phyloP scores from a whole-genome alignment of 345 rosid species.

The Litchi chinensis region DNA sequence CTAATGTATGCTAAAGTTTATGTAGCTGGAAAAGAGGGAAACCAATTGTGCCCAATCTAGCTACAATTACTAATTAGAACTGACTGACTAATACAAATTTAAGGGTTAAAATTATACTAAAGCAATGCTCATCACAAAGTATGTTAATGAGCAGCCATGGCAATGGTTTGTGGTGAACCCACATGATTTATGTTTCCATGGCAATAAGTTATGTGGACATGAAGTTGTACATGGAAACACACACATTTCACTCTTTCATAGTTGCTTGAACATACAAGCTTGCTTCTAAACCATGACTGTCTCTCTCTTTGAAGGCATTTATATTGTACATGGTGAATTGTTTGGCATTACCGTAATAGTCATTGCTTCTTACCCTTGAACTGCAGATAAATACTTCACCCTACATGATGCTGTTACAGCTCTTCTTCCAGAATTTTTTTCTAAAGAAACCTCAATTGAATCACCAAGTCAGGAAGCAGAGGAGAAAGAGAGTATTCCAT shows the following conservation, averaged over 20 bases:
- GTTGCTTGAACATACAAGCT: too few species aligned
- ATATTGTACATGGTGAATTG: neutral
- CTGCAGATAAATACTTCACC: conserved; percentile 72
- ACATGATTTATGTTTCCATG: too few species aligned
- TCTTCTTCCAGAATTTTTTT: conserved; percentile 60
- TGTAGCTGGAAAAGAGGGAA: neutral
- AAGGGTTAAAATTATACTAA: too few species aligned
- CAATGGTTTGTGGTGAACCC: too few species aligned
- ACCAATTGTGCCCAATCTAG: neutral
- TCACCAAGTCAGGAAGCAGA: conserved; percentile 30
- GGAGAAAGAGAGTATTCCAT: conserved; percentile 27
- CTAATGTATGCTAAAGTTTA: neutral
- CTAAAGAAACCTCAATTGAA: conserved; percentile 26
- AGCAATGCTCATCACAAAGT: too few species aligned
- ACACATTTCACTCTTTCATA: too few species aligned
- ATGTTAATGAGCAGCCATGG: too few species aligned
- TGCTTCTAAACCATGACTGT: neutral
- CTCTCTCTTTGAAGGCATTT: neutral
- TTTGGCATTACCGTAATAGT: neutral
- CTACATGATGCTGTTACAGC: conserved; percentile 59
- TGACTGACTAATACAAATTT: too few species aligned
- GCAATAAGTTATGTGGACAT: too few species aligned
- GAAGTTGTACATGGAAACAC: too few species aligned
- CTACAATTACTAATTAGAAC: too few species aligned
- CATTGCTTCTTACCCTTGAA: conserved; percentile 1